Conservation (phyloP, 2,329 filamentous ascomycete species). For the Balansia obtecta region DNA sequence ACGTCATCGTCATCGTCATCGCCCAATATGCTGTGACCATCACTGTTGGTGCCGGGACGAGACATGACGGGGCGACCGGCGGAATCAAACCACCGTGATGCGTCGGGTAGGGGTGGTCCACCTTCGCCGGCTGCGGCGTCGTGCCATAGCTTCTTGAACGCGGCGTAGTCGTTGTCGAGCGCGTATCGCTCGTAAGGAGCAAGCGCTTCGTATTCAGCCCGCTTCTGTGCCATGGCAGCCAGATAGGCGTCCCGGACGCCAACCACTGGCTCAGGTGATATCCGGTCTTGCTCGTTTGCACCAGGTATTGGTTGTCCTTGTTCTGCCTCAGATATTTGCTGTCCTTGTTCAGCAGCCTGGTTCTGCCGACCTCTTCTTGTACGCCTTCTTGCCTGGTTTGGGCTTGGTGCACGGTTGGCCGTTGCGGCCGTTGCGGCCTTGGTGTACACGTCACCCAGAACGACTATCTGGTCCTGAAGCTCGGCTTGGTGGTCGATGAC, state of each 20-base stretch:
- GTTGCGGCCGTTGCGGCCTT: conserved; percentile 12
- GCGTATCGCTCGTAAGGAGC: conserved; percentile 36
- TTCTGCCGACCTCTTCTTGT: conserved; percentile 7
- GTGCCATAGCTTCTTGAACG: conserved; percentile 48
- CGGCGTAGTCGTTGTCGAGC: conserved; percentile 43
- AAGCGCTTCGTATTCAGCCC: conserved; percentile 29
- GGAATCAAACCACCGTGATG: conserved; percentile 39
- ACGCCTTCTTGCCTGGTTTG: conserved; percentile 6
- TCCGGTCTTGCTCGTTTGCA: conserved; percentile 6
- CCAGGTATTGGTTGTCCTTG: conserved; percentile 8
- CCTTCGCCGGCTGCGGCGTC: conserved; percentile 36
- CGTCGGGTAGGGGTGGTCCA: conserved; percentile 38
- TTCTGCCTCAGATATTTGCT: conserved; percentile 7
- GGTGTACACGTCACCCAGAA: conserved; percentile 25
- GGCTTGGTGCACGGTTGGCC: conserved; percentile 5
- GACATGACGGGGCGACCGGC: conserved; percentile 30
- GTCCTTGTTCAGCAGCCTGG: conserved; percentile 5
- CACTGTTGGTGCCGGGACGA: conserved; percentile 7
- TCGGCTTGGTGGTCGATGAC: conserved; percentile 37
- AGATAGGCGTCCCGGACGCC: conserved; percentile 22
- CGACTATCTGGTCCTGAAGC: conserved; percentile 34
- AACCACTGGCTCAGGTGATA: conserved; percentile 13
- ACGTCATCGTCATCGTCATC: conserved; percentile 50
- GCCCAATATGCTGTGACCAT: conserved; percentile 1
- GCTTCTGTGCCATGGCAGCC: conserved; percentile 23